Evolutionary conservation across 2,329 filamentous ascomycete species (phyloP), one percentile per base, ranked within the genome.

Genomic region (Eutypella sp.): DNA sequence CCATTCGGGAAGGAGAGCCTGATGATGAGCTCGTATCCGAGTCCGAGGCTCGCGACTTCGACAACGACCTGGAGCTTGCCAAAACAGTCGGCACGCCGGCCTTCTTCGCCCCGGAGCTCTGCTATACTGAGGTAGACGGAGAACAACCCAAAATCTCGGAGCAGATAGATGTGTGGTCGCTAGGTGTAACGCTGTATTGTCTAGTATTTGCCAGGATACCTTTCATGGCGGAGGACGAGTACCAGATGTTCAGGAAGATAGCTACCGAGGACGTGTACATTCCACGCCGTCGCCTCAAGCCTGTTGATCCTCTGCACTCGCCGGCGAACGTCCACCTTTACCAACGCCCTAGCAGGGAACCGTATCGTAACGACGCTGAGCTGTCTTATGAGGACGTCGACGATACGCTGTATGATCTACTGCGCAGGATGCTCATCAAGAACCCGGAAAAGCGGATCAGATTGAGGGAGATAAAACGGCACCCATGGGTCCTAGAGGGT

Each of bases 11-110:
- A 40, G 87, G 87, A 44, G 89, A 95, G 57, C 78, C 82, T 31
- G 85, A 89, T 47, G 85, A 90, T 47, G 85, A 90, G 67, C 84
- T 70, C 49, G 83, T 73, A 16, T 85, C 85, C 4, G 88, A 95
- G 62, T 88, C 85, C 1, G 91, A 96, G 64, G 87, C 88, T 10
- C 83, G 82, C 34, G 89, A 95, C 59, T 82, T 95, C 47, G 91
- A 96, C 57, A 89, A 96, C 62, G 91, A 95, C 51, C 82, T 95
- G 49, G 93, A 97, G 64, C 74, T 99, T n/a, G 92, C 93, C 49
- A 97, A 97, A 73, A 97, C 93, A 2, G 93, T 97, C 5, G 93
- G 93, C 43, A 99, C 93, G 0, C 93, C 93, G 5, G 93, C 92
- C 1, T 99, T 99, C 68, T 99, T 96, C 62, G 93, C 93, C 2